Conservation (phyloP, 1,139 yeast species). For the Taiozyma sp. region DNA sequence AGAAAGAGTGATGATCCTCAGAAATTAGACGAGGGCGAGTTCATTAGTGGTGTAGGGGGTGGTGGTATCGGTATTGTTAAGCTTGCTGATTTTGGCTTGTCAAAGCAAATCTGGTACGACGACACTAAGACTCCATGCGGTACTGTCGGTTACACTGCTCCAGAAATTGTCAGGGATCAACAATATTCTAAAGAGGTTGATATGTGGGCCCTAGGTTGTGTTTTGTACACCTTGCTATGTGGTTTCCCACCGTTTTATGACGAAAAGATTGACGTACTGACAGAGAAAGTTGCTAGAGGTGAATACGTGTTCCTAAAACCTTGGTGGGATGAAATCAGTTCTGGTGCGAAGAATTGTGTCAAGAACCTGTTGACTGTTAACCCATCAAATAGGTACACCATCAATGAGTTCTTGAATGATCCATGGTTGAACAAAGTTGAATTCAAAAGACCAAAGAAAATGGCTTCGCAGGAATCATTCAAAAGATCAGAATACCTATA, state of each 20-base stretch:
- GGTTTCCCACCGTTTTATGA: slow-evolving; percentile 98
- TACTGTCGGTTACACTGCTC: slow-evolving; percentile 90
- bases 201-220: slow-evolving; percentile 96
- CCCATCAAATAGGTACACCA: slow-evolving; percentile 71
- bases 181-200: slow-evolving; percentile 87
- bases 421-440: slow-evolving; percentile 56
- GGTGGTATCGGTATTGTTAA: slow-evolving; percentile 87
- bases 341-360: slow-evolving; percentile 78
- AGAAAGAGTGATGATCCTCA: slow-evolving; percentile 77
- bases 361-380: slow-evolving; percentile 74
- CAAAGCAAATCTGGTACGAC: slow-evolving; percentile 70
- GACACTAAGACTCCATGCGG: slow-evolving; percentile 87
- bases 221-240: slow-evolving; percentile 80
- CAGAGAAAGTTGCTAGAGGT: slow-evolving; percentile 80
- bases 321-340: slow-evolving; percentile 95
- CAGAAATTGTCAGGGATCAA: slow-evolving; percentile 87
- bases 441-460: slow-evolving; percentile 20
- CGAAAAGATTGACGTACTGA: slow-evolving; percentile 75
- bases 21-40: slow-evolving; percentile 85
- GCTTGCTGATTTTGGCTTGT: slow-evolving; percentile 89
- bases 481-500: slow-evolving; percentile 31
- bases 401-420: slow-evolving; percentile 73
- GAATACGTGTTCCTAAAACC: slow-evolving; percentile 81
- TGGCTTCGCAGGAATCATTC: slow-evolving; percentile 12
- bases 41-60: slow-evolving; percentile 74